Evolutionary conservation across 306 rosid genomes (phyloP), one percentile per base, ranked within the genome.

Genomic region (Sicyos edulis): DNA sequence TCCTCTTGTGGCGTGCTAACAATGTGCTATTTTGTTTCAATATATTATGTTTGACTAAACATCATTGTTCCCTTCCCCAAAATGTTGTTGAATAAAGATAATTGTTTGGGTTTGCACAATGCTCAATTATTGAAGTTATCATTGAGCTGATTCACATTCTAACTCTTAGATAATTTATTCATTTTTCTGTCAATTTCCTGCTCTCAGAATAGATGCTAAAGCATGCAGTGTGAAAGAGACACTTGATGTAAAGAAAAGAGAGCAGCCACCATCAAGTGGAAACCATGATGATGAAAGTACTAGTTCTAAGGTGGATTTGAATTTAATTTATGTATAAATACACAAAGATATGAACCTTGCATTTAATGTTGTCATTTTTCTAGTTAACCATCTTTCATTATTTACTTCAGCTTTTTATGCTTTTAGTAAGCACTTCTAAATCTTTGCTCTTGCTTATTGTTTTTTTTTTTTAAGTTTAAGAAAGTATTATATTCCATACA

Each of bases 161-260:
- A 49, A 7, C 22, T 50, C 56, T 21, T 66, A 40, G 20, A 64
- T 24, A 44, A 50, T 68, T 68, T 50, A 68, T 22, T 68, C 24
- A 68, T 49, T 68, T 56, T 21, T 68, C 58, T 61, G 37, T 61
- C 57, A 47, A 60, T 72, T 82, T 58, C 71, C 57, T 77, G 79
- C 68, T 84, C 83, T 75, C 98, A 92, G 98, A 85, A 81, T 92
- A 85, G 96, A 90, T 81, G 92, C 85, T 51, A 95, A 92, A 81
- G 91, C 80, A 68, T 42, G 79, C 77, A 83, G 79, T 52, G 60
- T 90, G 75, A 90, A 82, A 85, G 91, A 84, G 82, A 80, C 80
- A 73, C 77, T 92, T 68, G 87, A 88, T 73, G 79, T 82, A 78
- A 66, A 75, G 69, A 83, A 86, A 77, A 75, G 47, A 71, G 32